These are phyloP conservation scores for Pichia scutulata DNA, from an alignment of 805 yeast genomes.

Conservation along the genomic window DNA sequence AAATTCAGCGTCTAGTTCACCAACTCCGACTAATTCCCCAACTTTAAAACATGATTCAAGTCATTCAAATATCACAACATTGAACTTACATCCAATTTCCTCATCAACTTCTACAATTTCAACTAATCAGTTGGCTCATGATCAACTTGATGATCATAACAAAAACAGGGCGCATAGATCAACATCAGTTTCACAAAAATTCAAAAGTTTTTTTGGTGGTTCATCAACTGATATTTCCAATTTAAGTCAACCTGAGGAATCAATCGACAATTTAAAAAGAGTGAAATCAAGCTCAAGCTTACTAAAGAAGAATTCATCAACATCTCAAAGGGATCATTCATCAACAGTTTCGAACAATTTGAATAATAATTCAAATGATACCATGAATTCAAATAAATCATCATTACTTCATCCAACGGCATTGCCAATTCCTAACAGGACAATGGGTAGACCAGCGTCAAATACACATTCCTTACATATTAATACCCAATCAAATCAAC, in stretches of 20 bases:
- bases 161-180: constrained; percentile 12
- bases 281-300: background rate
- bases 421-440: constrained; percentile 15
- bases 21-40: constrained; percentile 1
- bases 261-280: background rate
- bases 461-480: background rate
- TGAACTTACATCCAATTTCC: background rate
- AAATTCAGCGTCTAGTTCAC: background rate
- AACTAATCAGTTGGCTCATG: background rate
- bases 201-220: constrained; percentile 22
- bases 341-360: background rate
- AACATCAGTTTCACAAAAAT: constrained; percentile 26
- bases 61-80: background rate
- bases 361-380: background rate
- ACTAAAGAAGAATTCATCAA: background rate
- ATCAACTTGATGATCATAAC: background rate
- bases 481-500: background rate
- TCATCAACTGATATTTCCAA: background rate
- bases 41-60: background rate
- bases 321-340: background rate
- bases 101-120: constrained; percentile 1
- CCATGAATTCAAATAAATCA: background rate
- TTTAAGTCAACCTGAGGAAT: background rate
- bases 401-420: background rate
- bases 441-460: constrained; percentile 7